Percentiles rank a stretch among this genome's conserved stretches.
Evolutionary conservation across 805 yeast species (phyloP).

Genomic region (Ogataea nakhonphanomensis): DNA sequence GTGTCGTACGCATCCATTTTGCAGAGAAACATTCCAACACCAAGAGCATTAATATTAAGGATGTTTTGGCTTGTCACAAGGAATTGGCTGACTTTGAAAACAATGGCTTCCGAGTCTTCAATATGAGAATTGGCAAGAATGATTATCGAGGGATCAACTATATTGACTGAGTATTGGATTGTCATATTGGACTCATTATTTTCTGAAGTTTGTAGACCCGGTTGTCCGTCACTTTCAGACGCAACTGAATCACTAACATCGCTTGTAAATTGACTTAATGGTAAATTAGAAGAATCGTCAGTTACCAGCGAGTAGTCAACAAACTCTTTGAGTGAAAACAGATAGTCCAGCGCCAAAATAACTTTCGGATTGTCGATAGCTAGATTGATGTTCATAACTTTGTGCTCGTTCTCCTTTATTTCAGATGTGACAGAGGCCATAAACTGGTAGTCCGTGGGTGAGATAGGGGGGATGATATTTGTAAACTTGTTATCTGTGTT

Average conservation of each 20-base stretch:
- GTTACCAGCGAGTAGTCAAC: conserved; percentile 43
- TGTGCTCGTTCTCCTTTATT: conserved; percentile 33
- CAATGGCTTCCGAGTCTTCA: conserved; percentile 77
- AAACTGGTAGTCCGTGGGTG: conserved; percentile 67
- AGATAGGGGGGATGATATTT: conserved; percentile 72
- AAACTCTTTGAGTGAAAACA: conserved; percentile 71
- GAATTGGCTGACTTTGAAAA: conserved; percentile 80
- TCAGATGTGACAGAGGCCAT: conserved; percentile 48
- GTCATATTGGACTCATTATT: conserved; percentile 3
- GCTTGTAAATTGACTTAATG: not conserved
- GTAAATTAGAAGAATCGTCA: conserved; percentile 15
- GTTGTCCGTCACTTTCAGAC: too few relatives aligned
- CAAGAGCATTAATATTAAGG: conserved; percentile 62
- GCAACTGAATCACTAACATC: not conserved
- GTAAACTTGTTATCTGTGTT: conserved; percentile 65
- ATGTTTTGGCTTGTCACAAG: conserved; percentile 66
- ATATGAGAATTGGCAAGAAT: conserved; percentile 76
- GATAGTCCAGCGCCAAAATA: conserved; percentile 80
- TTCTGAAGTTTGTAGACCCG: not conserved
- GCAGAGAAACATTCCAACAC: conserved; percentile 83
- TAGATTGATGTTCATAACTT: conserved; percentile 48
- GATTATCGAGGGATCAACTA: conserved; percentile 74
- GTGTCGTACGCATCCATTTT: conserved; percentile 67
- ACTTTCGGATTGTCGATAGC: conserved; percentile 78
- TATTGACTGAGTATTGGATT: conserved; percentile 40